Evolutionary conservation across 2,329 filamentous ascomycete genomes (phyloP).

Genomic region (Alternaria brassicae): DNA sequence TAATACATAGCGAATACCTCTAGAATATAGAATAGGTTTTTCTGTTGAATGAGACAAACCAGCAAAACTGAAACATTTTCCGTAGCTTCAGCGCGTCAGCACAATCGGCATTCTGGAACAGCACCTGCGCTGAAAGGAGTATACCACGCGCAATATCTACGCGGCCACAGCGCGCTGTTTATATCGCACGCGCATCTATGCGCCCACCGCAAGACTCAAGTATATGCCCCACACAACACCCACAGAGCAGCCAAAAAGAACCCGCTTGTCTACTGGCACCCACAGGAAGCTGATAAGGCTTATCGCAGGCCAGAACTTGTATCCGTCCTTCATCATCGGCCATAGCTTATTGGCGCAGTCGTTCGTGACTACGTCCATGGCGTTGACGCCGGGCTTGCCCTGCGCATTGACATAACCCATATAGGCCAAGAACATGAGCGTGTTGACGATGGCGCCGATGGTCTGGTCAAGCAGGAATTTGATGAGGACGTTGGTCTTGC

Average conservation of each 20-base stretch:
- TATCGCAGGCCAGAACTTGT: slow-evolving; percentile 75
- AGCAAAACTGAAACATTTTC: neutral
- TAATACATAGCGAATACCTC: neutral
- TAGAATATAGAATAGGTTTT: neutral
- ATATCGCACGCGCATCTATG: slow-evolving; percentile 12
- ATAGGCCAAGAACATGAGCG: slow-evolving; percentile 66
- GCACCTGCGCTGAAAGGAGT: neutral
- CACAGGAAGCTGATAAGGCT: slow-evolving; percentile 74
- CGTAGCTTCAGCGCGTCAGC: neutral
- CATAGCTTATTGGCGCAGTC: slow-evolving; percentile 63
- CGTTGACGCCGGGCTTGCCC: slow-evolving; percentile 42
- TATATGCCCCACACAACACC: slow-evolving; percentile 79
- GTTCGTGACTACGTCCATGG: slow-evolving; percentile 36
- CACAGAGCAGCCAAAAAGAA: slow-evolving; percentile 73
- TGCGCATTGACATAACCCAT: slow-evolving; percentile 59
- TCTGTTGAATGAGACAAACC: neutral
- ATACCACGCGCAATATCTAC: neutral
- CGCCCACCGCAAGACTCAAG: slow-evolving; percentile 66
- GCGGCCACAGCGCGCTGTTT: neutral
- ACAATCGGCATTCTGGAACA: neutral
- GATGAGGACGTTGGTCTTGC: slow-evolving; percentile 68
- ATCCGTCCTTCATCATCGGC: slow-evolving; percentile 64
- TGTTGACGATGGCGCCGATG: slow-evolving; percentile 70
- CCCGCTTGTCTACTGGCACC: slow-evolving; percentile 73
- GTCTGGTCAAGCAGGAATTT: slow-evolving; percentile 76